Evolutionary conservation across 768 basidiomycete species (phyloP), one percentile per base, ranked within the genome.

Genomic region (Lepiota subincarnata): DNA sequence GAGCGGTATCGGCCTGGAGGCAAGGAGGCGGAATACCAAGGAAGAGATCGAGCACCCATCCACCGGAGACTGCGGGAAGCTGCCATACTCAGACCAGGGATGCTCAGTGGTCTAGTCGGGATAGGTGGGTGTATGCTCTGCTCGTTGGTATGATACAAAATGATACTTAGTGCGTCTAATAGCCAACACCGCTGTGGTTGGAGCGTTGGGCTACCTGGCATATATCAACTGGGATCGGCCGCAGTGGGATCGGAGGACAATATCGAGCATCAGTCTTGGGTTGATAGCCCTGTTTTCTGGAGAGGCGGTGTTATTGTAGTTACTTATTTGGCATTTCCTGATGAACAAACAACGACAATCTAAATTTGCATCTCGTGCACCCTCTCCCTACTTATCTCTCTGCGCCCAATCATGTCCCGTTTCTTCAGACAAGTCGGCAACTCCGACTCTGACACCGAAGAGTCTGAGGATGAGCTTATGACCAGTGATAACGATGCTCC

Each of bases 401-500:
- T 53, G 55, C 44, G 50, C 53, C 14, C 38, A 46, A 64, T 53
- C 57, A 92, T 93, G 89, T 92, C 91, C 57, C 83, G 90, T 64
- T 93, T 94, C 74, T 92, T 93, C 76, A 84, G 87, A 75, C 81
- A 84, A 74, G 89, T 82, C 56, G 86, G 81, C 68, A 89, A 92
- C 68, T 89, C 87, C 47, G 90, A 92, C 63, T 83, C 81, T 13
- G 85, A 86, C 44, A 78, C 82, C 38, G 83, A 84, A 56, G 79
- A 81, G 55, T 87, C 84, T 39, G 87, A 89, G 56, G 87, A 89
- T 67, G 87, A 90, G 73, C 82, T 86, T 67, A 82, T 91, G 69
- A 82, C 80, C 64, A 84, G 83, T 60, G 84, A 80, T 50, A 88
- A 90, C 55, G 83, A 82, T 53, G 75, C 75, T 7, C 68, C 79